Percentiles rank a stretch among this genome's conserved stretches.
phyloP scores from a whole-genome alignment of 1,139 yeast species.

The Yamadazyma jaroonii region DNA sequence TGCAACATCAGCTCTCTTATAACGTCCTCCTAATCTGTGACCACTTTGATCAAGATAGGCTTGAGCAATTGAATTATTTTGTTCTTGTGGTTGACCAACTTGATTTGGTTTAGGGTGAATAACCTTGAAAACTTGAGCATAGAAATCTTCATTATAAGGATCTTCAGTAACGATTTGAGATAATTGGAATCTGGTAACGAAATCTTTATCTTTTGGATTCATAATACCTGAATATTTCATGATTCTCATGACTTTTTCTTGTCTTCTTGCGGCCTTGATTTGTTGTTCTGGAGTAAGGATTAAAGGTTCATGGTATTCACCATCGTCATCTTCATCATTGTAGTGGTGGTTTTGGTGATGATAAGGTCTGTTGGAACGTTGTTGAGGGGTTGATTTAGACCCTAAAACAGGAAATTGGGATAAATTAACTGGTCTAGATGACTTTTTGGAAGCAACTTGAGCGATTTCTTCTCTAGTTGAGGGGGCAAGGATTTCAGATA shows the following conservation, averaged over 20 bases:
- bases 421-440: slow-evolving; percentile 32
- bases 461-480: slow-evolving; percentile 11
- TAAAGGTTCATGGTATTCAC: slow-evolving; percentile 20
- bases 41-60: slow-evolving; percentile 95
- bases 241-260: slow-evolving; percentile 75
- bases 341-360: slow-evolving; percentile 15
- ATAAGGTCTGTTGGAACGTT: slow-evolving; percentile 11
- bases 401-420: slow-evolving; percentile 54
- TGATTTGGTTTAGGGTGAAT: slow-evolving; percentile 61
- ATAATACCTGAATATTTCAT: slow-evolving; percentile 86
- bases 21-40: slow-evolving; percentile 84
- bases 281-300: slow-evolving; percentile 46
- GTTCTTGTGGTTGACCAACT: slow-evolving; percentile 41
- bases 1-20: slow-evolving; percentile 90
- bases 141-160: slow-evolving; percentile 95
- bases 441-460: slow-evolving; percentile 10
- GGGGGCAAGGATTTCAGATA: slow-evolving; percentile 13
- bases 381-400: slow-evolving; percentile 25
- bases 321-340: slow-evolving; percentile 4
- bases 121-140: slow-evolving; percentile 89
- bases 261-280: slow-evolving; percentile 63
- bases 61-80: slow-evolving; percentile 76
- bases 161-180: slow-evolving; percentile 97
- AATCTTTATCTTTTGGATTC: slow-evolving; percentile 97
- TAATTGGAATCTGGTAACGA: slow-evolving; percentile 88